Percentiles rank a stretch among this genome's conserved stretches.
Conservation (phyloP, 2,329 filamentous ascomycete species). For the Endoconidiophora laricicola region DNA sequence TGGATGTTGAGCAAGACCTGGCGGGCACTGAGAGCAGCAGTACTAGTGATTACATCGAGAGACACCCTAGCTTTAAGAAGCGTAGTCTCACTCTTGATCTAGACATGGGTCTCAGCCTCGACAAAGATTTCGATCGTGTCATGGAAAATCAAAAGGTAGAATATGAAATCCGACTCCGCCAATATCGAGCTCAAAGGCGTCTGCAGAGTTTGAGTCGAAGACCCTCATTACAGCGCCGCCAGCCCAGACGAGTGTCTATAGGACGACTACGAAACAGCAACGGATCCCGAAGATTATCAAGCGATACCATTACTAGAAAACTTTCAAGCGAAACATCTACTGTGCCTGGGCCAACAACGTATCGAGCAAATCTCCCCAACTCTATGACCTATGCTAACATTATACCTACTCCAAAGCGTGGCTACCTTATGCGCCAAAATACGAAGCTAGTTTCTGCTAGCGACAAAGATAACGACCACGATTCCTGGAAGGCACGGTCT, state of each 20-base stretch:
- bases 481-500: slow-evolving; percentile 35
- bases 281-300: not conserved
- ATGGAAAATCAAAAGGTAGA: slow-evolving; percentile 94
- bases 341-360: not conserved
- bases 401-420: slow-evolving; percentile 56
- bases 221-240: not conserved
- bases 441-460: slow-evolving; percentile 94
- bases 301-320: not conserved
- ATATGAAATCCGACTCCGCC: slow-evolving; percentile 22
- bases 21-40: slow-evolving; percentile 18
- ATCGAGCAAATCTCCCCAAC: slow-evolving; percentile 10
- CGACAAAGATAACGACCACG: slow-evolving; percentile 47
- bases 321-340: not conserved
- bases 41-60: slow-evolving; percentile 31
- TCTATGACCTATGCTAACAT: slow-evolving; percentile 41
- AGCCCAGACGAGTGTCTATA: slow-evolving; percentile 6
- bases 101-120: slow-evolving; percentile 71
- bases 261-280: not conserved
- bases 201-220: slow-evolving; percentile 3
- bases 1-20: slow-evolving; percentile 27
- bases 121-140: slow-evolving; percentile 84
- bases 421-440: slow-evolving; percentile 96
- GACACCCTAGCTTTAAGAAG: slow-evolving; percentile 61
- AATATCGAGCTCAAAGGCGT: not conserved
- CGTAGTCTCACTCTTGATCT: slow-evolving; percentile 69